Conservation (phyloP, 352 stramenopile species). For the Phytophthora agathidicida region DNA sequence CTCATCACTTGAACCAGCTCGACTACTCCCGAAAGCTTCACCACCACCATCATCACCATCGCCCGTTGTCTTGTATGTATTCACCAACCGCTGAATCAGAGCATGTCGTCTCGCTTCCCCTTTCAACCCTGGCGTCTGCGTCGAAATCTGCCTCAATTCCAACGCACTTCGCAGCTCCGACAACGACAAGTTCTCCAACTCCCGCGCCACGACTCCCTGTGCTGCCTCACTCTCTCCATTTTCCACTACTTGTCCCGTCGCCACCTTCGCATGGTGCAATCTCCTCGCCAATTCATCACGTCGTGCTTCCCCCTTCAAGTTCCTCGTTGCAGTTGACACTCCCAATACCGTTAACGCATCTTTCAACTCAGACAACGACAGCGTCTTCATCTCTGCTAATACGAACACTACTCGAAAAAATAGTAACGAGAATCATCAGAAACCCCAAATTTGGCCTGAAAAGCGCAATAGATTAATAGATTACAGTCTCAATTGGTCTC, state of each 20-base stretch:
- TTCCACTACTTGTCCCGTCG: neutral
- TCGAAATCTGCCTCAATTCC: conserved; percentile 38
- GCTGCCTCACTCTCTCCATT: neutral
- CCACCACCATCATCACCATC: neutral
- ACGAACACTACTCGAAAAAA: no score
- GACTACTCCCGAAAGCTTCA: neutral
- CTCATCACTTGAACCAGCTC: conserved; percentile 7
- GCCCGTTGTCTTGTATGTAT: conserved; percentile 8
- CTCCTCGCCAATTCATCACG: conserved; percentile 38
- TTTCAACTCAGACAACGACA: conserved; percentile 38
- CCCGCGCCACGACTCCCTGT: neutral
- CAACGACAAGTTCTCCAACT: conserved; percentile 22
- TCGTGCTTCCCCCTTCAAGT: conserved; percentile 40
- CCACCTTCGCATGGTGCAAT: conserved; percentile 14
- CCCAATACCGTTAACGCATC: conserved; percentile 39
- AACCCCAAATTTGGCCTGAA: neutral
- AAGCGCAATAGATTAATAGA: no score
- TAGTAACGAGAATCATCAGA: neutral
- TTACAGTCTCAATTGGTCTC: neutral
- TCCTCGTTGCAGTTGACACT: conserved; percentile 40
- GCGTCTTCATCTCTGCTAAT: conserved; percentile 3
- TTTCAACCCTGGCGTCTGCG: conserved; percentile 50
- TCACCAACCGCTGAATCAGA: conserved; percentile 48
- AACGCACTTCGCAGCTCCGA: conserved; percentile 44
- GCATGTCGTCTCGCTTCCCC: conserved; percentile 50